Evolutionary conservation across 2,329 filamentous ascomycete genomes (phyloP).

Genomic region (Nothopassalora personata): DNA sequence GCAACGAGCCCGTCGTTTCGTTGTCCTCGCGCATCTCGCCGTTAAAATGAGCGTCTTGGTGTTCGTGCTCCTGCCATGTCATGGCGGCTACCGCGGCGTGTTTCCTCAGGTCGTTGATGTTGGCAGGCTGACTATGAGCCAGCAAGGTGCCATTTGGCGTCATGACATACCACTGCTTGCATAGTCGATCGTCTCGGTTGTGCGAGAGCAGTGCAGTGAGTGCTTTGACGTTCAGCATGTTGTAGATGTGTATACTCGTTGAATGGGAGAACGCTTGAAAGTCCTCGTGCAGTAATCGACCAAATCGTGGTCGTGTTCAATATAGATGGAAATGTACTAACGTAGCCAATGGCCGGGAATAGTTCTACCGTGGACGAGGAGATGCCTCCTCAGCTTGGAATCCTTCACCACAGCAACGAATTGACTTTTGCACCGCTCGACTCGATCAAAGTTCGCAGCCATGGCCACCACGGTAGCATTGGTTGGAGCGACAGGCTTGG

Average conservation of each 20-base stretch:
- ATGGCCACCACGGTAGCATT: constrained; percentile 51
- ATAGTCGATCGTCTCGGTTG: constrained; percentile 40
- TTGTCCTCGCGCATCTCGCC: constrained; percentile 17
- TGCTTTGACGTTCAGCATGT: constrained; percentile 41
- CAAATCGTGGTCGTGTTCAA: background rate
- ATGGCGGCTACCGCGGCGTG: constrained; percentile 46
- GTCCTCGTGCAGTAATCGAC: background rate
- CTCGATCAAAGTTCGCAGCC: background rate
- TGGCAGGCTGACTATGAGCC: constrained; percentile 45
- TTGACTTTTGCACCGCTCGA: background rate
- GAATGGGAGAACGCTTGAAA: too few species aligned
- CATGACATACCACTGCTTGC: constrained; percentile 44
- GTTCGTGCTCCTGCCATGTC: constrained; percentile 44
- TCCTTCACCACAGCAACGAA: background rate
- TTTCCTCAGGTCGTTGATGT: constrained; percentile 46
- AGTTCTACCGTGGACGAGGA: background rate
- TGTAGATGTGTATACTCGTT: background rate
- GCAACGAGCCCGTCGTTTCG: constrained; percentile 26
- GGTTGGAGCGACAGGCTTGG: constrained; percentile 62
- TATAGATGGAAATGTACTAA: background rate
- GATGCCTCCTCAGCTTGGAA: background rate
- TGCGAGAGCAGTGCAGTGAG: constrained; percentile 40
- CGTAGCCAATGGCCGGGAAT: background rate
- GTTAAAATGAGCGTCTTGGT: constrained; percentile 11
- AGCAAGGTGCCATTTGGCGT: constrained; percentile 48